These are phyloP conservation scores for Pseudohyphozyma bogoriensis DNA, from an alignment of 768 basidiomycete species.

Conservation along the genomic window DNA sequence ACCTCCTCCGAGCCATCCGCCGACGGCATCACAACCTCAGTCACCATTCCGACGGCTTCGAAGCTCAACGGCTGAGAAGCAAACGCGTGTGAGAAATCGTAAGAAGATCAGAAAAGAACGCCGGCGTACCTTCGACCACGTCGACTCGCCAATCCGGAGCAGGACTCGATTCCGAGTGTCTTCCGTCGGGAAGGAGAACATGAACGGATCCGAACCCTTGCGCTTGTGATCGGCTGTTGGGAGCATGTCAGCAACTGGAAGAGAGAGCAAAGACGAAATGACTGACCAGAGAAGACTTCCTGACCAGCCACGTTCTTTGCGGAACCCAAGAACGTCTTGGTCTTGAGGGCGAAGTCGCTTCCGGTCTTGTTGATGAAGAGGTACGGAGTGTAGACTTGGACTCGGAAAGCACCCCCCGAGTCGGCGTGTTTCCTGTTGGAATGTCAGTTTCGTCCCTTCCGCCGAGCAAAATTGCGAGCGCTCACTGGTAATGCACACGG, in stretches of 20 bases:
- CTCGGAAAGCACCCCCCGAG: conserved; percentile 89
- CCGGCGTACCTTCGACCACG: conserved; percentile 69
- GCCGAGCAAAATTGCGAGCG: conserved; percentile 5
- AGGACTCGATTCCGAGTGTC: conserved; percentile 73
- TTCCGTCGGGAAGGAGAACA: conserved; percentile 67
- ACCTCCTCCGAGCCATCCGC: conserved; percentile 50
- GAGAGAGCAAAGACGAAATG: background rate
- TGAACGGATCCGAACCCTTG: conserved; percentile 35
- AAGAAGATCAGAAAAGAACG: background rate
- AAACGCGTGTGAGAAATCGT: background rate
- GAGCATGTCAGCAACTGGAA: conserved; percentile 26
- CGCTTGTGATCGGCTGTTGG: conserved; percentile 7
- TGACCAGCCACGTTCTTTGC: conserved; percentile 80
- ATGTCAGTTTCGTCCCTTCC: too few relatives aligned
- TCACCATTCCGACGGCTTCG: conserved; percentile 86
- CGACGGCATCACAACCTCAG: conserved; percentile 62
- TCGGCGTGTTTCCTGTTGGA: conserved; percentile 59
- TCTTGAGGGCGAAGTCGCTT: conserved; percentile 63
- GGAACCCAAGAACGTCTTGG: conserved; percentile 47
- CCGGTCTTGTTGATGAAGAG: conserved; percentile 87
- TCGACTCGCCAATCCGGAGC: conserved; percentile 67
- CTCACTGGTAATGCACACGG: conserved; percentile 81
- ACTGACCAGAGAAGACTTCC: conserved; percentile 49
- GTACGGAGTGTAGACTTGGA: conserved; percentile 86
- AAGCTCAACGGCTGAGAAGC: conserved; percentile 60